These are phyloP conservation scores for Pestalotiopsis sp. DNA, from an alignment of 2,329 filamentous ascomycete species.

Conservation along the genomic window DNA sequence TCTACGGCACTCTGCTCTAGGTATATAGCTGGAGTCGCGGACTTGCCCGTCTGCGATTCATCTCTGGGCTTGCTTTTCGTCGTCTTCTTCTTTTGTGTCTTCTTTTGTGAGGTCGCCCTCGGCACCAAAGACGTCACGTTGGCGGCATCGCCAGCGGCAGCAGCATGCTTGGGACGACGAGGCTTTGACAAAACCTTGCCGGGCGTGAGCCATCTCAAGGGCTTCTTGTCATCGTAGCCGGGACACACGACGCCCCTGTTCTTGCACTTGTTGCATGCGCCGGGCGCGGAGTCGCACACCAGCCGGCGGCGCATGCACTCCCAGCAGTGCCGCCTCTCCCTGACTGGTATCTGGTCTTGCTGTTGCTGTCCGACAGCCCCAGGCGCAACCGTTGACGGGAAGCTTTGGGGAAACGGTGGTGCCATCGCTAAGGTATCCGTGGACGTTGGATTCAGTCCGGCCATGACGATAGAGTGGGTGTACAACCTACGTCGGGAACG, in stretches of 20 bases:
- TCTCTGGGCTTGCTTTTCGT: neutral
- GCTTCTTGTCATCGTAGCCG: conserved; percentile 40
- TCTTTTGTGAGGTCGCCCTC: conserved; percentile 4
- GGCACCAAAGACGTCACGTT: conserved; percentile 1
- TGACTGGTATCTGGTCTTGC: neutral
- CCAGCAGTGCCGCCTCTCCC: conserved; percentile 37
- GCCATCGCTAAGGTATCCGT: neutral
- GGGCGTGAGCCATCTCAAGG: conserved; percentile 41
- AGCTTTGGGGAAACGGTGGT: neutral
- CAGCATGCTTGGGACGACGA: conserved; percentile 15
- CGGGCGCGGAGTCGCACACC: conserved; percentile 40
- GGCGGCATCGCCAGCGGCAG: neutral
- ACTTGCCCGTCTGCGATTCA: no score
- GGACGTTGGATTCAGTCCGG: neutral
- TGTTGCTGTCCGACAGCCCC: neutral
- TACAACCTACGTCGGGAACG: neutral
- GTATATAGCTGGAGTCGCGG: neutral
- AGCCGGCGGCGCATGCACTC: conserved; percentile 42
- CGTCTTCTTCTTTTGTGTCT: conserved; percentile 1
- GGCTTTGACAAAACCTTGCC: conserved; percentile 36
- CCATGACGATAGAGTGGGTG: neutral
- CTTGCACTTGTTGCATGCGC: conserved; percentile 39
- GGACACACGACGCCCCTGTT: conserved; percentile 36
- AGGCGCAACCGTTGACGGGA: neutral
- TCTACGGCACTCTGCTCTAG: neutral